Evolutionary conservation across 495 filamentous ascomycete species (phyloP).

Genomic region (Aspergillus ellipticus): DNA sequence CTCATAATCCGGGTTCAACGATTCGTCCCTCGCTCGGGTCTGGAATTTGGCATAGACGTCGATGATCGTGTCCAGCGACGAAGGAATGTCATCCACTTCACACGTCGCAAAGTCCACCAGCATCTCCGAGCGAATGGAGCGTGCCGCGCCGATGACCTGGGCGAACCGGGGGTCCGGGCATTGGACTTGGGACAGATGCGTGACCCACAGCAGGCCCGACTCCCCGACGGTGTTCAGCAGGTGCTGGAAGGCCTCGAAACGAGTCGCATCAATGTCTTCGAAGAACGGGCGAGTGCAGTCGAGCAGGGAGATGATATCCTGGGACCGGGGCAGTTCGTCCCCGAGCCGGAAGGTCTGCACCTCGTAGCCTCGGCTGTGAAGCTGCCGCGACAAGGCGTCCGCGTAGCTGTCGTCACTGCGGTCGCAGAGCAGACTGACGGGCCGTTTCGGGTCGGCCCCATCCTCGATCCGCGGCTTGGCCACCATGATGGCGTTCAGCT

Average conservation of each 20-base stretch:
- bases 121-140: neutral
- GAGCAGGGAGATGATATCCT: neutral
- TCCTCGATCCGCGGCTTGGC: slow-evolving; percentile 9
- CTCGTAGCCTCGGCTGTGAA: neutral
- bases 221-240: neutral
- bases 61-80: neutral
- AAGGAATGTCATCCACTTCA: neutral
- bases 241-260: neutral
- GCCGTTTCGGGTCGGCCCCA: too few relatives aligned
- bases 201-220: slow-evolving; percentile 1
- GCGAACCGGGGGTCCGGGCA: too few relatives aligned
- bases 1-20: neutral
- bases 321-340: neutral
- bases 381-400: neutral
- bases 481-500: slow-evolving; percentile 29
- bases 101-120: neutral
- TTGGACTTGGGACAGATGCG: neutral
- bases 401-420: neutral
- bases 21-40: neutral
- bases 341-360: neutral
- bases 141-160: too few relatives aligned
- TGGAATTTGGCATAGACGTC: neutral
- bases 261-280: neutral
- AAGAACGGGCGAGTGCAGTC: neutral
- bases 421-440: neutral